These are phyloP conservation scores for Cercospora nicotianae DNA, from an alignment of 2,329 filamentous ascomycete species.

Conservation along the genomic window DNA sequence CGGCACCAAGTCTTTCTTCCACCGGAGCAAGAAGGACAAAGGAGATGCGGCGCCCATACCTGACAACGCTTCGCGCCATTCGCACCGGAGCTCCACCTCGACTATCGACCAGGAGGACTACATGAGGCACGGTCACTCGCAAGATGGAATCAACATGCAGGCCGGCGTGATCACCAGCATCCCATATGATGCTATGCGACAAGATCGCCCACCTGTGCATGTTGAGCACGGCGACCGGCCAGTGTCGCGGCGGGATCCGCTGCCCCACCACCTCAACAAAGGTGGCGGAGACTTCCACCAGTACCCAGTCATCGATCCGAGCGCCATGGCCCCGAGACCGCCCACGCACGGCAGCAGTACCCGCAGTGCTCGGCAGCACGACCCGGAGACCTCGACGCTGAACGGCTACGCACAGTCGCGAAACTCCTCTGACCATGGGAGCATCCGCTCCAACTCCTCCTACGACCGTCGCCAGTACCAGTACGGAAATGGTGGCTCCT, in stretches of 20 bases:
- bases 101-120: constrained; percentile 35
- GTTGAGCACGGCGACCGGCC: constrained; percentile 70
- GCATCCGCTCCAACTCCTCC: constrained; percentile 63
- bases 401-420: constrained; percentile 41
- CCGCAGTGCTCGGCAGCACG: constrained; percentile 21
- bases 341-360: constrained; percentile 32
- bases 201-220: constrained; percentile 69
- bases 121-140: constrained; percentile 17
- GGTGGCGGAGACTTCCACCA: constrained; percentile 79
- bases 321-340: constrained; percentile 55
- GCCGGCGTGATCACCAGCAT: constrained; percentile 85
- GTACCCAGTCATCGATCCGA: constrained; percentile 61
- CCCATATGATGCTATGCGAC: constrained; percentile 71
- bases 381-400: constrained; percentile 52
- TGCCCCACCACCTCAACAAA: constrained; percentile 83
- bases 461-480: constrained; percentile 55
- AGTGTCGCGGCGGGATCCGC: constrained; percentile 64
- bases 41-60: constrained; percentile 59
- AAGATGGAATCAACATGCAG: constrained; percentile 66
- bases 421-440: constrained; percentile 57
- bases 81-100: constrained; percentile 60
- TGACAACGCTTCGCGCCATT: constrained; percentile 67
- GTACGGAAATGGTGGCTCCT: constrained; percentile 47
- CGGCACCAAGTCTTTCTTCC: constrained; percentile 81
- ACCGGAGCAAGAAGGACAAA: constrained; percentile 75